phyloP scores from a whole-genome alignment of 257 asterid species.

The Solanum piurae region DNA sequence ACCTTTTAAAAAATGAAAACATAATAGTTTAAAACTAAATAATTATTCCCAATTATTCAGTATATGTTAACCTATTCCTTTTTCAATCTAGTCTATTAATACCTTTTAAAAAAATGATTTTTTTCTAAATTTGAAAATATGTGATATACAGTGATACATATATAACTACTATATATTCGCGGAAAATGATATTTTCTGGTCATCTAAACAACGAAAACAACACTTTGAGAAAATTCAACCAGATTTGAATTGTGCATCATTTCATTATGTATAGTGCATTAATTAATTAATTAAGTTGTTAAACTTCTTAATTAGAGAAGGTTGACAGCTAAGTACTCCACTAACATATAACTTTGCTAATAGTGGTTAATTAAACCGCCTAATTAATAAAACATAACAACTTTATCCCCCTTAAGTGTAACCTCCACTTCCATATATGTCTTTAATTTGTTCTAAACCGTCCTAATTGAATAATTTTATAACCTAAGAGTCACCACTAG shows the following conservation, averaged over 20 bases:
- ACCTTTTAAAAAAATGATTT: neutral
- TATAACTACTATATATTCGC: too few relatives aligned
- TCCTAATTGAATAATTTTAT: neutral
- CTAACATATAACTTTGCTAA: constrained; percentile 8
- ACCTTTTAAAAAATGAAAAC: neutral
- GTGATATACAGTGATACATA: too few relatives aligned
- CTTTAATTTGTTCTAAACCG: neutral
- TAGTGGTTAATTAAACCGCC: constrained; percentile 12
- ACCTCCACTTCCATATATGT: neutral
- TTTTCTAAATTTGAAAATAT: neutral
- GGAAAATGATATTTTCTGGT: too few relatives aligned
- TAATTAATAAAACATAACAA: constrained; percentile 7
- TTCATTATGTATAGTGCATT: neutral
- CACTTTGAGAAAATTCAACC: neutral
- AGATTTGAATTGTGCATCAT: neutral
- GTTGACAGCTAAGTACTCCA: constrained; percentile 15
- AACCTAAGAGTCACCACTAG: neutral
- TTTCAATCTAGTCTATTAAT: neutral
- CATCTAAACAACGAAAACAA: too few relatives aligned
- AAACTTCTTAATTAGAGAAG: neutral
- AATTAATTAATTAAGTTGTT: neutral
- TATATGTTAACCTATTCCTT: neutral
- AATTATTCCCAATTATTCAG: too few relatives aligned
- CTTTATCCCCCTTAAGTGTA: constrained; percentile 15
- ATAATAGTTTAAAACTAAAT: too few relatives aligned